phyloP scores from a whole-genome alignment of 1,284 basidiomycete species.

The Albatrellus sp. region DNA sequence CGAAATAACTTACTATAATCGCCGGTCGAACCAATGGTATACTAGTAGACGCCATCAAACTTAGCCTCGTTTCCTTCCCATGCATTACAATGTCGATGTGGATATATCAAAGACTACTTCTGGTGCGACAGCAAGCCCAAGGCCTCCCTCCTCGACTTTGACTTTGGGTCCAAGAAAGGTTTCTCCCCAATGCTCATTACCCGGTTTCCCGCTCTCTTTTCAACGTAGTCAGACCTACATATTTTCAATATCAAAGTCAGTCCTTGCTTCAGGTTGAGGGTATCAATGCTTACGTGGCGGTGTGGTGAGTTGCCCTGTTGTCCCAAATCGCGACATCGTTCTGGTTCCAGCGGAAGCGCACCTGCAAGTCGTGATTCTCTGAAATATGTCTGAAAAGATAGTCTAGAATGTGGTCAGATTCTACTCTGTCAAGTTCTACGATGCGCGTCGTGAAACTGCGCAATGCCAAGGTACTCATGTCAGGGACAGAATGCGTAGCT shows the following conservation, averaged over 20 bases:
- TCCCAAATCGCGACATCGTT: constrained; percentile 47
- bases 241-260: too few relatives aligned
- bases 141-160: constrained; percentile 32
- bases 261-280: constrained; percentile 4
- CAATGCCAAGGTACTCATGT: neutral
- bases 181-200: constrained; percentile 52
- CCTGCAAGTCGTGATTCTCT: constrained; percentile 56
- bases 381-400: constrained; percentile 35
- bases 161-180: constrained; percentile 45
- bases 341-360: constrained; percentile 32
- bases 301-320: constrained; percentile 39
- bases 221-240: constrained; percentile 34
- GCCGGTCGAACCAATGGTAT: too few relatives aligned
- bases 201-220: constrained; percentile 39
- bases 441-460: constrained; percentile 50
- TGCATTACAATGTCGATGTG: too few relatives aligned
- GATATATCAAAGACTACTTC: too few relatives aligned
- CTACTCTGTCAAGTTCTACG: constrained; percentile 43
- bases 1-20: too few relatives aligned
- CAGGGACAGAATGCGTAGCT: neutral
- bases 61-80: too few relatives aligned
- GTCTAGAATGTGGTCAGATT: constrained; percentile 39
- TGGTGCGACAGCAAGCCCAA: too few relatives aligned
- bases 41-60: too few relatives aligned
- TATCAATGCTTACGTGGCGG: constrained; percentile 27